Evolutionary conservation across 1,139 yeast species (phyloP).

Genomic region (Ogataea hybrid): DNA sequence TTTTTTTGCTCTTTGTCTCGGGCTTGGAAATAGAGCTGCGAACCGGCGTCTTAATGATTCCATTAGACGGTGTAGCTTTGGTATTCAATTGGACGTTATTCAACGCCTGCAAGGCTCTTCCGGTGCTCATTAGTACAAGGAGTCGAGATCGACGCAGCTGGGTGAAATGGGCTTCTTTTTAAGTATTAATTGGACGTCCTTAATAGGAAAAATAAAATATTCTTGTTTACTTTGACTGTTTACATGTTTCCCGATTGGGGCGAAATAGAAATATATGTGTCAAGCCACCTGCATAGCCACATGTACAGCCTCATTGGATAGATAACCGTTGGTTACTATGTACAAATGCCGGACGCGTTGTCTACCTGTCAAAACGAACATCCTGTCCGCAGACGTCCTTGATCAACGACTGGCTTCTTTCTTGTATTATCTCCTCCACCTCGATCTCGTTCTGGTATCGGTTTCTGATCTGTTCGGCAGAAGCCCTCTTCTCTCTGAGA

Average conservation of each 20-base stretch:
- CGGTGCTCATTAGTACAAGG: constrained; percentile 20
- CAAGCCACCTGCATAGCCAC: constrained; percentile 7
- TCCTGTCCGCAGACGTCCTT: constrained; percentile 33
- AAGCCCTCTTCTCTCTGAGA: constrained; percentile 29
- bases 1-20: constrained; percentile 45
- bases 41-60: constrained; percentile 29
- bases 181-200: constrained; percentile 11
- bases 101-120: constrained; percentile 33
- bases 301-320: background rate
- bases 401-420: constrained; percentile 35
- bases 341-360: background rate
- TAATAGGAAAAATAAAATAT: constrained; percentile 13
- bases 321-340: background rate
- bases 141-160: constrained; percentile 5
- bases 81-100: constrained; percentile 32
- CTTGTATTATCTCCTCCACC: constrained; percentile 40
- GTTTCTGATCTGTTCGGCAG: constrained; percentile 30
- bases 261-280: background rate
- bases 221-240: constrained; percentile 19
- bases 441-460: constrained; percentile 40
- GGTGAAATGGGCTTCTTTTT: constrained; percentile 10
- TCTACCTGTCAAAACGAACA: background rate
- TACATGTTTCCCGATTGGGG: constrained; percentile 16
- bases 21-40: constrained; percentile 31
- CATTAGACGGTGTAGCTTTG: constrained; percentile 26